phyloP scores from a whole-genome alignment of 2,329 filamentous ascomycete genomes.

The Coleophoma eucalyptorum region DNA sequence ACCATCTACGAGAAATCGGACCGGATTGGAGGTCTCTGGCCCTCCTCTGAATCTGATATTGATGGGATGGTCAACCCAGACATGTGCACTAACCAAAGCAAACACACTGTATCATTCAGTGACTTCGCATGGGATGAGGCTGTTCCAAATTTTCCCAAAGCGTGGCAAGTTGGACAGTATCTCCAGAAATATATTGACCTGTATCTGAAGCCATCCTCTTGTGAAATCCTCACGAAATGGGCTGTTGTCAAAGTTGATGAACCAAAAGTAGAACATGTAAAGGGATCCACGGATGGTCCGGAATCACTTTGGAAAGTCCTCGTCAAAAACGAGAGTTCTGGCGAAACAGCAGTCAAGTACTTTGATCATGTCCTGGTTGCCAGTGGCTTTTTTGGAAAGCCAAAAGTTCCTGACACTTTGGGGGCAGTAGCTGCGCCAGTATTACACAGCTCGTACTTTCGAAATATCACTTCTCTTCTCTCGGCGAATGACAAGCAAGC shows the following conservation, averaged over 20 bases:
- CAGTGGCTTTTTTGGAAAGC: slow-evolving; percentile 72
- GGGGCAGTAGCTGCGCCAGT: slow-evolving; percentile 36
- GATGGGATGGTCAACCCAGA: slow-evolving; percentile 56
- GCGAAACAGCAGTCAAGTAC: slow-evolving; percentile 3
- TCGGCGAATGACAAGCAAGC: slow-evolving; percentile 25
- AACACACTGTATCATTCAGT: slow-evolving; percentile 69
- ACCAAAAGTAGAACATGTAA: background rate
- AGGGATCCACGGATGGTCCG: background rate
- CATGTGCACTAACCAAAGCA: slow-evolving; percentile 72
- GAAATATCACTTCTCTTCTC: slow-evolving; percentile 48
- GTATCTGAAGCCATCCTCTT: slow-evolving; percentile 34
- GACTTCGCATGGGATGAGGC: slow-evolving; percentile 67
- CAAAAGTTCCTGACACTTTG: slow-evolving; percentile 44
- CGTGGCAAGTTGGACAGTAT: slow-evolving; percentile 74
- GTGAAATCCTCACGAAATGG: slow-evolving; percentile 15
- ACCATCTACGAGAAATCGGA: slow-evolving; percentile 65
- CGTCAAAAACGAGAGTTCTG: slow-evolving; percentile 2
- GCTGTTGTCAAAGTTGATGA: background rate
- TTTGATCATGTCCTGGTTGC: slow-evolving; percentile 73
- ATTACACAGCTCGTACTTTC: slow-evolving; percentile 66
- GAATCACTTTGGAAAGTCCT: slow-evolving; percentile 13
- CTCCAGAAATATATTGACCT: slow-evolving; percentile 57
- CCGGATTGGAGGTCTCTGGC: slow-evolving; percentile 77
- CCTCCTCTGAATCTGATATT: slow-evolving; percentile 42
- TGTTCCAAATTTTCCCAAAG: slow-evolving; percentile 65